These are phyloP conservation scores for Vitis hybrid DNA, from an alignment of 177 flowering plant genomes.

Conservation along the genomic window DNA sequence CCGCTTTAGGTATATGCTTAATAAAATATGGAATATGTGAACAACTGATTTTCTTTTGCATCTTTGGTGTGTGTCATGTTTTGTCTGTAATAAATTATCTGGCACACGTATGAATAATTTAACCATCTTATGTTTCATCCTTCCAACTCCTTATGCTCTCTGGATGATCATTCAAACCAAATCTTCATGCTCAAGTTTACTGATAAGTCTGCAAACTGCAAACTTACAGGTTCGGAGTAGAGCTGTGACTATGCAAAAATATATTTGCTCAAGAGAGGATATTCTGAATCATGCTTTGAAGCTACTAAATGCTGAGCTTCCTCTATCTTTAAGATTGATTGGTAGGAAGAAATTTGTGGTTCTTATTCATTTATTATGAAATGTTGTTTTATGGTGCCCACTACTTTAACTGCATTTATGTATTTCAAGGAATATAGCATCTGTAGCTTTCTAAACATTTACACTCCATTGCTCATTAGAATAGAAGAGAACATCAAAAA, in stretches of 20 bases:
- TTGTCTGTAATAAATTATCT: too few species aligned
- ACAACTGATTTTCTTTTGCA: not conserved
- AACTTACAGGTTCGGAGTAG: constrained; percentile 74
- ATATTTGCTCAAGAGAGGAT: constrained; percentile 68
- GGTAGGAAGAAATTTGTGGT: constrained; percentile 42
- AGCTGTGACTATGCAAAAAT: constrained; percentile 73
- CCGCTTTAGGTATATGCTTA: not conserved
- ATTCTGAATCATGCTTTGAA: constrained; percentile 71
- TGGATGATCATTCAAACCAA: too few species aligned
- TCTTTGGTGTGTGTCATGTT: not conserved
- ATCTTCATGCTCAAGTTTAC: not conserved
- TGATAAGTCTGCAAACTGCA: constrained; percentile 6
- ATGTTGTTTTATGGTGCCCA: not conserved
- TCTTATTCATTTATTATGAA: not conserved
- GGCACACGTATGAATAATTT: too few species aligned
- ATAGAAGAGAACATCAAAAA: too few species aligned
- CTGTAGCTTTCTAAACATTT: too few species aligned
- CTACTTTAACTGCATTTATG: not conserved
- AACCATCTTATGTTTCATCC: too few species aligned
- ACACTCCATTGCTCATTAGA: too few species aligned
- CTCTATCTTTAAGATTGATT: constrained; percentile 78
- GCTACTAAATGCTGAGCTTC: constrained; percentile 91
- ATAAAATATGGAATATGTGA: not conserved
- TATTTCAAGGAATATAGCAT: too few species aligned
- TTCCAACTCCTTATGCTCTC: not conserved